Evolutionary conservation across 768 basidiomycete species (phyloP).

Genomic region (Kondoa subrosea): DNA sequence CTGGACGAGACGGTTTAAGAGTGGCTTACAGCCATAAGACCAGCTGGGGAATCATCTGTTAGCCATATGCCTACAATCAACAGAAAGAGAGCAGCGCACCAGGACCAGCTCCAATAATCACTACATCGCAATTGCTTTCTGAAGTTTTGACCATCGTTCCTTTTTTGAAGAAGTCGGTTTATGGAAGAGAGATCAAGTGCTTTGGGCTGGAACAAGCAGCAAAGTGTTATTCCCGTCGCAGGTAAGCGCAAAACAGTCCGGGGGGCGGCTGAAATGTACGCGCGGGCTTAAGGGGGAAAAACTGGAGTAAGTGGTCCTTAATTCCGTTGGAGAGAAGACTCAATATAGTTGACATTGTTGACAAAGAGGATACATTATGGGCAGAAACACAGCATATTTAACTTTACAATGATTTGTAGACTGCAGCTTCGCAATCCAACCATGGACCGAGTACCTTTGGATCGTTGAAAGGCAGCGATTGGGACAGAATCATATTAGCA

Average conservation of each 20-base stretch:
- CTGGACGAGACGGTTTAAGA: slow-evolving; percentile 3
- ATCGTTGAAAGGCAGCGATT: slow-evolving; percentile 14
- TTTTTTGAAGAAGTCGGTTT: not conserved
- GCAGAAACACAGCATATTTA: too few relatives aligned
- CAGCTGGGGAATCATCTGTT: slow-evolving; percentile 1
- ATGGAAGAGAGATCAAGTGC: not conserved
- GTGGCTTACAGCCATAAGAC: slow-evolving; percentile 16
- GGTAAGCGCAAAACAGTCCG: too few relatives aligned
- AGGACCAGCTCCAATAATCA: slow-evolving; percentile 10
- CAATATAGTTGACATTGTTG: too few relatives aligned
- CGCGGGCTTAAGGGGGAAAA: too few relatives aligned
- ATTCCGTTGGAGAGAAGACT: too few relatives aligned
- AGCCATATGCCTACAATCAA: too few relatives aligned
- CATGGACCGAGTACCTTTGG: slow-evolving; percentile 9
- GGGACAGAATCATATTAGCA: slow-evolving; percentile 12
- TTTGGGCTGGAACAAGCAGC: too few relatives aligned
- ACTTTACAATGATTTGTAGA: slow-evolving; percentile 11
- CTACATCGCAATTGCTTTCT: slow-evolving; percentile 17
- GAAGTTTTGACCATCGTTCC: not conserved
- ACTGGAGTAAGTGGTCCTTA: too few relatives aligned
- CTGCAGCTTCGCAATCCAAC: slow-evolving; percentile 14
- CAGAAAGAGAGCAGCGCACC: slow-evolving; percentile 3
- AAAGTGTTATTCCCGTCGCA: too few relatives aligned
- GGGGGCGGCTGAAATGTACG: too few relatives aligned
- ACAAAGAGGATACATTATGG: too few relatives aligned